Evolutionary conservation across 179 eudicot species (phyloP).

Genomic region (Heliamphora pulchella): DNA sequence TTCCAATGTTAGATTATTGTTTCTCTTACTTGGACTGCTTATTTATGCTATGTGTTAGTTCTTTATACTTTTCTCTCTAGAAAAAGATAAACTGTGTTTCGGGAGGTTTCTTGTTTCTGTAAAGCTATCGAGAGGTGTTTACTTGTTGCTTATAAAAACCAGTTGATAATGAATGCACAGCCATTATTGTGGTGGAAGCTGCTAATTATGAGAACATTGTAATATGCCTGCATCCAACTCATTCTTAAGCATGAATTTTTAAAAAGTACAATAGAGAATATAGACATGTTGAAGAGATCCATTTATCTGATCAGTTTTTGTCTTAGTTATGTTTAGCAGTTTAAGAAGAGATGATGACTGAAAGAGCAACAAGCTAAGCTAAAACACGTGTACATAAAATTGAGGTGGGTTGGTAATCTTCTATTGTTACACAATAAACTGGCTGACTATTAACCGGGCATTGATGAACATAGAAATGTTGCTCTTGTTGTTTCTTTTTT

Average conservation of each 20-base stretch:
- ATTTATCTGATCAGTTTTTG: not conserved
- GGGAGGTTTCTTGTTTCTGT: not conserved
- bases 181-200: conserved; percentile 1
- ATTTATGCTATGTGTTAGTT: not conserved
- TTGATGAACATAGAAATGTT: not conserved
- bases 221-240: conserved; percentile 1
- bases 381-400: not conserved
- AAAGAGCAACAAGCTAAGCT: not conserved
- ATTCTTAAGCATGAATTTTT: not conserved
- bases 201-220: not conserved
- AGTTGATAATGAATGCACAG: not conserved
- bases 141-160: not conserved
- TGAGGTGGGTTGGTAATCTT: not conserved
- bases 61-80: not conserved
- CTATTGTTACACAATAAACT: not conserved
- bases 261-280: not conserved
- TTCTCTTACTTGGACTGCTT: not conserved
- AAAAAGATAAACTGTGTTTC: not conserved
- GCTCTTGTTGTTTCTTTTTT: too few species aligned
- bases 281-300: not conserved
- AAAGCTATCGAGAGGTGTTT: not conserved
- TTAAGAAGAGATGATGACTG: not conserved
- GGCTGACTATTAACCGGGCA: conserved; percentile 2
- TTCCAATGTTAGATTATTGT: not conserved
- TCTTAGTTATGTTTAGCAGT: not conserved